These are phyloP conservation scores for Neoboletus magnificus DNA, from an alignment of 768 basidiomycete genomes.

Conservation along the genomic window DNA sequence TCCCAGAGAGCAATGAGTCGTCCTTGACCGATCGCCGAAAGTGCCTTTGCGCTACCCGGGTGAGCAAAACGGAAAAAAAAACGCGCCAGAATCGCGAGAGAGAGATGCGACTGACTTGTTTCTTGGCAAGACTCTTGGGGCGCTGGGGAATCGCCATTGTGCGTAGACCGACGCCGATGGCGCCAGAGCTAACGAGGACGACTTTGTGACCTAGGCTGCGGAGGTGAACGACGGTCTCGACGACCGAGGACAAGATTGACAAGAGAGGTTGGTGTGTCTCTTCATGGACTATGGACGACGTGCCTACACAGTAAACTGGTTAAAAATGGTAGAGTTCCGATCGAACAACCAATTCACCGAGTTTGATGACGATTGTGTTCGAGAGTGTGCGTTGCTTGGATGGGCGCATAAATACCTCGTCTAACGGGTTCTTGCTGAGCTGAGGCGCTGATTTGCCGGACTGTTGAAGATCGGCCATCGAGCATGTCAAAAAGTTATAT, in stretches of 20 bases:
- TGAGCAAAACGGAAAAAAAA: slow-evolving; percentile 9
- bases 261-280: slow-evolving; percentile 89
- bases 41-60: slow-evolving; percentile 54
- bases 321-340: slow-evolving; percentile 1
- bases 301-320: slow-evolving; percentile 44
- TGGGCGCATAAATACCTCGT: slow-evolving; percentile 15
- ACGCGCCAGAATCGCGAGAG: background rate
- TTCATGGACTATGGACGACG: slow-evolving; percentile 96
- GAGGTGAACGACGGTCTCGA: slow-evolving; percentile 84
- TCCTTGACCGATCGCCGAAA: slow-evolving; percentile 97
- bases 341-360: slow-evolving; percentile 48
- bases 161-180: slow-evolving; percentile 94
- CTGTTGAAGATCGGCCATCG: slow-evolving; percentile 15
- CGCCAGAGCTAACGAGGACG: slow-evolving; percentile 93
- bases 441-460: slow-evolving; percentile 2
- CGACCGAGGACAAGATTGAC: slow-evolving; percentile 86
- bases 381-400: slow-evolving; percentile 31
- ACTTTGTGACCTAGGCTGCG: slow-evolving; percentile 85
- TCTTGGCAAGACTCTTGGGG: slow-evolving; percentile 84
- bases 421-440: background rate
- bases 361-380: slow-evolving; percentile 82
- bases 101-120: slow-evolving; percentile 63
- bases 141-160: slow-evolving; percentile 80
- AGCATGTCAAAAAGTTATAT: background rate
- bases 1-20: slow-evolving; percentile 96